Percentiles rank a stretch among this genome's conserved stretches.
Evolutionary conservation across 1,139 yeast genomes (phyloP).

Genomic region (Groenewaldozyma auringiensis): DNA sequence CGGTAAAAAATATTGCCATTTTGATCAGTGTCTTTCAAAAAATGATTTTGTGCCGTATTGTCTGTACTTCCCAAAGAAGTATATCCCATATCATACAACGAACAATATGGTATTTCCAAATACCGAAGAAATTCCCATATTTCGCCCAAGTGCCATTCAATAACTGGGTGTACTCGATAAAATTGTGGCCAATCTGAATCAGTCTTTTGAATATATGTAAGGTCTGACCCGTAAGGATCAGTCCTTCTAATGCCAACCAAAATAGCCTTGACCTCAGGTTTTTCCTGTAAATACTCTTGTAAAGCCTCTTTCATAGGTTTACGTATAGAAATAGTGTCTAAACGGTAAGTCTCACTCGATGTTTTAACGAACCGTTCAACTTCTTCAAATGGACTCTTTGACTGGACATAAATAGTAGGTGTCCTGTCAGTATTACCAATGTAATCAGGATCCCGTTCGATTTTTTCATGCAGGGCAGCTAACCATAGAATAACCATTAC

Average conservation of each 20-base stretch:
- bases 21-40: constrained; percentile 29
- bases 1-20: constrained; percentile 29
- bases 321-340: constrained; percentile 29
- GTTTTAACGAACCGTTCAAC: constrained; percentile 40
- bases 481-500: constrained; percentile 67
- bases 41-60: constrained; percentile 56
- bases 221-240: constrained; percentile 63
- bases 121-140: constrained; percentile 62
- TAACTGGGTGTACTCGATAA: constrained; percentile 68
- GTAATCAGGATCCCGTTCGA: constrained; percentile 1
- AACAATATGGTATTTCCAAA: constrained; percentile 52
- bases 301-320: constrained; percentile 58
- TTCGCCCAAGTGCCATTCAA: constrained; percentile 72
- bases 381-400: constrained; percentile 59
- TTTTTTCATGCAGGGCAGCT: constrained; percentile 42
- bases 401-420: constrained; percentile 59
- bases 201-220: constrained; percentile 54
- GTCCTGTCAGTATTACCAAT: constrained; percentile 26
- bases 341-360: constrained; percentile 28
- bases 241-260: constrained; percentile 75
- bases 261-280: constrained; percentile 50
- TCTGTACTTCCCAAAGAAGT: constrained; percentile 74
- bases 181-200: constrained; percentile 88
- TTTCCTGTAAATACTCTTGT: constrained; percentile 42
- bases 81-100: constrained; percentile 66